Percentiles rank a stretch among this genome's conserved stretches.
Conservation (phyloP, 768 basidiomycete species). For the Royoungia palumana region DNA sequence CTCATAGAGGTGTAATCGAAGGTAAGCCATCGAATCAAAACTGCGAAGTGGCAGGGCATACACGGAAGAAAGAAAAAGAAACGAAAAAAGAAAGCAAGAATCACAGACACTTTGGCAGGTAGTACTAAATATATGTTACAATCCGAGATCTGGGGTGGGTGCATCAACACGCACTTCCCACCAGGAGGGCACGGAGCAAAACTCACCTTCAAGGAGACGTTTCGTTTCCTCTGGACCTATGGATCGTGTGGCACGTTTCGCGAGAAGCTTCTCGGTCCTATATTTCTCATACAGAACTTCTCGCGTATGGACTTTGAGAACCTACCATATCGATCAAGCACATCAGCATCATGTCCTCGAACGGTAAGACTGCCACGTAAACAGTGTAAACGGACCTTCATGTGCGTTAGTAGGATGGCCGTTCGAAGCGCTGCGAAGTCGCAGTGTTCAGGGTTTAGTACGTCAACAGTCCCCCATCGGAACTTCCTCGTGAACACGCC, state of each 20-base stretch:
- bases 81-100: conserved; percentile 24
- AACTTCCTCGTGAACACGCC: conserved; percentile 77
- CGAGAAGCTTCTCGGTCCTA: conserved; percentile 86
- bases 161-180: conserved; percentile 24
- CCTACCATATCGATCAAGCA: conserved; percentile 38
- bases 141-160: conserved; percentile 41
- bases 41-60: conserved; percentile 6
- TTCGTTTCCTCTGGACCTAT: conserved; percentile 74
- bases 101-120: conserved; percentile 9
- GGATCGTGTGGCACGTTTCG: conserved; percentile 75
- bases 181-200: conserved; percentile 15
- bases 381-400: conserved; percentile 55
- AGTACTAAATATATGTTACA: conserved; percentile 34
- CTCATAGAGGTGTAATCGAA: conserved; percentile 15
- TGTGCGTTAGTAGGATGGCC: conserved; percentile 78
- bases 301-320: conserved; percentile 77
- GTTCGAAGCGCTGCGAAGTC: conserved; percentile 86
- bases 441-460: conserved; percentile 80
- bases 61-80: conserved; percentile 11
- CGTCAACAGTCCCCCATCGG: conserved; percentile 87
- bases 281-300: conserved; percentile 93
- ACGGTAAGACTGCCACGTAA: conserved; percentile 19
- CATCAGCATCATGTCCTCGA: conserved; percentile 7
- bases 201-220: conserved; percentile 68
- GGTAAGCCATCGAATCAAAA: conserved; percentile 4